Evolutionary conservation across 163 green algal genomes (phyloP).

Genomic region (Scenedesmus sp.): DNA sequence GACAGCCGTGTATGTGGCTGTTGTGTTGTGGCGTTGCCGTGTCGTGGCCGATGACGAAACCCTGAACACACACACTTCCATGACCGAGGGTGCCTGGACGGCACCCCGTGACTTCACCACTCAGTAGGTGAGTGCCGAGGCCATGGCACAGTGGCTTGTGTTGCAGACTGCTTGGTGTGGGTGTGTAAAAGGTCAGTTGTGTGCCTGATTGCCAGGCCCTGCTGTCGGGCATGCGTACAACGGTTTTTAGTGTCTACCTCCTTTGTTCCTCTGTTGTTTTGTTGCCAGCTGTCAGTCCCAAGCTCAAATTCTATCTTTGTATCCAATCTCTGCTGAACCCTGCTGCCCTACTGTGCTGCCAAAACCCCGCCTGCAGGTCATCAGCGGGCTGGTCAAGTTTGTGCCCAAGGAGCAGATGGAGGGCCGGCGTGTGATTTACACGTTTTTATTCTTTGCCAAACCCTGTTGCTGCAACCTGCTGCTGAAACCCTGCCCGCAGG

Average conservation of each 20-base stretch:
- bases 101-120: neutral
- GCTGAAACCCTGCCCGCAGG: conserved; percentile 50
- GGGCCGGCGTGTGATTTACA: conserved; percentile 69
- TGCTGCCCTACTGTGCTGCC: too few species aligned
- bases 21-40: neutral
- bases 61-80: conserved; percentile 47
- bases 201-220: neutral
- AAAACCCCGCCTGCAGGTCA: conserved; percentile 67
- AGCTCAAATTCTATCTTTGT: too few species aligned
- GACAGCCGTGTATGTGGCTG: neutral
- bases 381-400: conserved; percentile 94
- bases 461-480: neutral
- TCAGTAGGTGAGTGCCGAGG: conserved; percentile 45
- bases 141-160: conserved; percentile 12
- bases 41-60: conserved; percentile 33
- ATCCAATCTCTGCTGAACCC: too few species aligned
- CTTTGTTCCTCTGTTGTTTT: too few species aligned
- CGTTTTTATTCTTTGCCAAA: neutral
- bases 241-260: too few species aligned
- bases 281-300: too few species aligned
- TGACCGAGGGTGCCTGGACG: conserved; percentile 34
- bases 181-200: neutral
- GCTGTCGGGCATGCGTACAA: neutral
- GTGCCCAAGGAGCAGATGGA: conserved; percentile 90
- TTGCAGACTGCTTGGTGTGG: neutral